Percentiles rank a stretch among this genome's conserved stretches.
phyloP scores from a whole-genome alignment of 2,329 filamentous ascomycete genomes.

The Xylariaceae sp. region DNA sequence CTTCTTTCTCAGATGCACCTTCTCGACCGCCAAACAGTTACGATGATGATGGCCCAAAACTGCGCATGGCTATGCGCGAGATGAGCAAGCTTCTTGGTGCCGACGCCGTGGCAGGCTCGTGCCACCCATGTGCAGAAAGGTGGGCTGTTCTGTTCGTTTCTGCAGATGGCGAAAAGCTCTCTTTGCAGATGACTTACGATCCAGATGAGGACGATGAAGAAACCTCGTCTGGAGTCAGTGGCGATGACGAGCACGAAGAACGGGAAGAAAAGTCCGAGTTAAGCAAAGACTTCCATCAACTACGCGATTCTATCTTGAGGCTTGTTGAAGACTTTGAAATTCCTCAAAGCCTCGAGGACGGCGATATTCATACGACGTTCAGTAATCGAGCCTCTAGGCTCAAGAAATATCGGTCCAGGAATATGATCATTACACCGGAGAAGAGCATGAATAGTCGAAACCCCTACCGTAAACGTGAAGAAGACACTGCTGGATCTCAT shows the following conservation, averaged over 20 bases:
- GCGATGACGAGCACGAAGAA: slow-evolving; percentile 57
- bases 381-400: slow-evolving; percentile 63
- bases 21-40: slow-evolving; percentile 44
- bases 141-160: slow-evolving; percentile 81
- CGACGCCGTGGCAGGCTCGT: slow-evolving; percentile 60
- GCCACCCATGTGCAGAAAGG: slow-evolving; percentile 74
- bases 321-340: slow-evolving; percentile 80
- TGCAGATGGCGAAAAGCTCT: slow-evolving; percentile 63
- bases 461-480: slow-evolving; percentile 45
- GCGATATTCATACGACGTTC: slow-evolving; percentile 56
- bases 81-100: slow-evolving; percentile 61
- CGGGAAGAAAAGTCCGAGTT: slow-evolving; percentile 56
- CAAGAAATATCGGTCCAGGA: slow-evolving; percentile 57
- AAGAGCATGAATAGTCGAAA: slow-evolving; percentile 52
- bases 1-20: slow-evolving; percentile 43
- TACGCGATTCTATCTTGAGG: slow-evolving; percentile 75
- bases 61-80: slow-evolving; percentile 64
- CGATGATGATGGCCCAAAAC: slow-evolving; percentile 59
- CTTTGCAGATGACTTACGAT: slow-evolving; percentile 67
- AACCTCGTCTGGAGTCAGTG: slow-evolving; percentile 54
- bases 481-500: slow-evolving; percentile 23
- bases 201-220: slow-evolving; percentile 61
- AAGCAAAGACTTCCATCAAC: slow-evolving; percentile 73
- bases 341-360: slow-evolving; percentile 58
- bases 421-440: slow-evolving; percentile 49